Base-by-base conservation (phyloP, 169 alveolate genomes). In the Plasmodium vinckei region DNA sequence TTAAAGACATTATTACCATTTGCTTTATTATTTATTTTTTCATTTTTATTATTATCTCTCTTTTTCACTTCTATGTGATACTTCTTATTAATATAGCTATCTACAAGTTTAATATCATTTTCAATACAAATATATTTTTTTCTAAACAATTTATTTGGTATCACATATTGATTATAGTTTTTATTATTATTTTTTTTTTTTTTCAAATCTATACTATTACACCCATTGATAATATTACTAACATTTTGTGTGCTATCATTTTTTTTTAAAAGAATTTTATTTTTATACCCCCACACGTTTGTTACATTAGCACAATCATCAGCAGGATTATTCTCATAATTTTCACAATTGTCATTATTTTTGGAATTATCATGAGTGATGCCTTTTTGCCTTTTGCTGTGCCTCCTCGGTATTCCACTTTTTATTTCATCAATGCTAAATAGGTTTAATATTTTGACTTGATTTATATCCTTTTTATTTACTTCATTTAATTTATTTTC, bases 21-120 rank as follows among this genome's bases (percentile, higher is more conserved):
- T 9, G 1, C 5, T 5, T 23, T 27, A 53, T 53, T 70, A 19
- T 5, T 10, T 15, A 12, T 12, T 21, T 42, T 39, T 15, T 46
- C 25, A 12, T 23, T 19, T 12, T 65, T 10, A 12, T 65, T 65
- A n/a, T 65, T n/a, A 27, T 67, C 27, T 5, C 7, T 68, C 46
- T 57, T 53, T 33, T 59, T 56, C 54, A 60, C 49, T 3, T 15
- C 15, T 63, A 77, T 77, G 54, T 63, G 61, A 51, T 77, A 77
- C 68, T 77, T 77, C 39, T 77, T 77, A 77, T 68, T 77, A 25
- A 77, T 54, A 69, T 63, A 77, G 53, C 88, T 77, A 44, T 77
- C 65, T 46, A 75, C 65, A 56, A 61, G 19, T 42, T 68, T 49
- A 33, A 46, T 63, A 42, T 25, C 64, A 21, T 59, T 72, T 63